Evolutionary conservation across 1,284 basidiomycete species (phyloP).

Genomic region (Termitomyces sp.): DNA sequence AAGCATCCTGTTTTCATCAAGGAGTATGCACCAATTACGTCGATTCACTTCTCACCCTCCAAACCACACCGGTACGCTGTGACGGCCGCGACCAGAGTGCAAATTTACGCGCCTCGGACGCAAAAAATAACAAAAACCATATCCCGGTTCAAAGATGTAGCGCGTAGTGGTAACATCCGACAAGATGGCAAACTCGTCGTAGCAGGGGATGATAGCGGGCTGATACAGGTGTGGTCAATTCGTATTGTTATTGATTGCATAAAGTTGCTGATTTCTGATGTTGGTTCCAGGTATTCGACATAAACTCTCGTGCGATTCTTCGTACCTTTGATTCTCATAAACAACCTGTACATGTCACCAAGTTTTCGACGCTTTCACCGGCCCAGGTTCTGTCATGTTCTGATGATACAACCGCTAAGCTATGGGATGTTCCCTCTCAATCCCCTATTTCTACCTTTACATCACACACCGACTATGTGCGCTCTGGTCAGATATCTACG

Average conservation of each 20-base stretch:
- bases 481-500: conserved; percentile 82
- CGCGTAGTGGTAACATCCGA: conserved; percentile 82
- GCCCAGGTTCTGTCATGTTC: conserved; percentile 92
- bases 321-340: conserved; percentile 90
- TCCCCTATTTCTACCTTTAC: conserved; percentile 74
- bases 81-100: conserved; percentile 89
- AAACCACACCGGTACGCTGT: conserved; percentile 93
- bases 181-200: conserved; percentile 93
- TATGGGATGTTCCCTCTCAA: conserved; percentile 96
- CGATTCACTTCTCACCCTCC: conserved; percentile 82
- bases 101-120: conserved; percentile 94
- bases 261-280: conserved; percentile 13
- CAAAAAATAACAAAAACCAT: conserved; percentile 96
- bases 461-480: conserved; percentile 92
- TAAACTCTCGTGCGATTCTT: conserved; percentile 91
- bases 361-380: conserved; percentile 79
- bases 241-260: neutral
- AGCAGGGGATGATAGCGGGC: conserved; percentile 90
- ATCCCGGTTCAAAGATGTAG: conserved; percentile 94
- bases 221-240: conserved; percentile 68
- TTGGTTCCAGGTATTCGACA: conserved; percentile 77
- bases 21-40: conserved; percentile 91
- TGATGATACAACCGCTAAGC: conserved; percentile 89
- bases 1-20: conserved; percentile 88
- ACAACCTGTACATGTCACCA: conserved; percentile 91